Evolutionary conservation across 305 asterid species (phyloP).

Genomic region (Striga hermonthica): DNA sequence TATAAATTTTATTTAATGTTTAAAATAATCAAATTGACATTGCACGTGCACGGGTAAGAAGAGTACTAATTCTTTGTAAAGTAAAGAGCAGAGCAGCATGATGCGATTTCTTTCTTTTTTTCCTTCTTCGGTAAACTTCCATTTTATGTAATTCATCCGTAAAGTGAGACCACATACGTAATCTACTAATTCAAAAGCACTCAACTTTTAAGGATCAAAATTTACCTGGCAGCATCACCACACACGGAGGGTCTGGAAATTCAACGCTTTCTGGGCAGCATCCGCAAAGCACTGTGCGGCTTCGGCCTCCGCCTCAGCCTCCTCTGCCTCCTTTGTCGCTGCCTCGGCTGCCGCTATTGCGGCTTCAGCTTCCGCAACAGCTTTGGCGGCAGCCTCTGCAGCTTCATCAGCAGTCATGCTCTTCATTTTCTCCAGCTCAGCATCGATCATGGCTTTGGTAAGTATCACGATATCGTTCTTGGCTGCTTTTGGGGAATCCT

Average conservation of each 20-base stretch:
- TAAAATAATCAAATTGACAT: neutral
- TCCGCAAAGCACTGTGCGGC: constrained; percentile 86
- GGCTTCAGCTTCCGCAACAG: constrained; percentile 90
- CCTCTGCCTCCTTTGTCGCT: constrained; percentile 94
- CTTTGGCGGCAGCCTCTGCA: constrained; percentile 82
- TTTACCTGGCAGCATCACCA: constrained; percentile 42
- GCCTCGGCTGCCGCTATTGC: constrained; percentile 89
- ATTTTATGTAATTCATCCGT: neutral
- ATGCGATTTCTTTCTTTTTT: neutral
- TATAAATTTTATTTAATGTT: no score
- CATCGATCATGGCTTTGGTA: constrained; percentile 71
- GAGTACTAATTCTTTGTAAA: no score
- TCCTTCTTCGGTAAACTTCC: no score
- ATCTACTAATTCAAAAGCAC: neutral
- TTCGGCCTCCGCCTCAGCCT: constrained; percentile 90
- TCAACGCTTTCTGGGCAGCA: constrained; percentile 61
- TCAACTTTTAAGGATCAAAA: neutral
- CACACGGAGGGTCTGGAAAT: constrained; percentile 52
- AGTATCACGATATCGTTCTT: constrained; percentile 41
- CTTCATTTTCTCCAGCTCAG: constrained; percentile 76
- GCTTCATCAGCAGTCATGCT: constrained; percentile 79
- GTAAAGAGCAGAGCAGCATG: neutral
- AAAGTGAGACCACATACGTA: neutral
- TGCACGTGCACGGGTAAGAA: neutral
- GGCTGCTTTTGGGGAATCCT: constrained; percentile 38